A percentile compares a stretch with the other conserved stretches of the same genome.
These are phyloP conservation scores for Candida krabiensis DNA, from an alignment of 805 yeast species.

Conservation along the genomic window DNA sequence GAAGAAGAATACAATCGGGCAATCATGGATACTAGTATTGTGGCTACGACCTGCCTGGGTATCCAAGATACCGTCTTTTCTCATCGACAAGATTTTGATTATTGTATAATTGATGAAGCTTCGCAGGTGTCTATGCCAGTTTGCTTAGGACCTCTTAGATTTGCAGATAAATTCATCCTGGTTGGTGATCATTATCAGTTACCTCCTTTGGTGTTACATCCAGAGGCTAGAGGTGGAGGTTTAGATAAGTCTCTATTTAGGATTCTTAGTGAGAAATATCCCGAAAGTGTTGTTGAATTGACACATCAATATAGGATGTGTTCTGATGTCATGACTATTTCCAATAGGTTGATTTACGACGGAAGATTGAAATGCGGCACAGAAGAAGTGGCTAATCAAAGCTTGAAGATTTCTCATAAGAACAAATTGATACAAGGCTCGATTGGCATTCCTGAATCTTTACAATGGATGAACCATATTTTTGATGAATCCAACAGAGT, in stretches of 20 bases:
- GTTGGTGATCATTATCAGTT: constrained; percentile 97
- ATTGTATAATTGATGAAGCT: constrained; percentile 95
- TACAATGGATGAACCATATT: constrained; percentile 56
- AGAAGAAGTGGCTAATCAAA: constrained; percentile 57
- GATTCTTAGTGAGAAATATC: constrained; percentile 67
- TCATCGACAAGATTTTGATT: constrained; percentile 65
- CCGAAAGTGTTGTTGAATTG: constrained; percentile 72
- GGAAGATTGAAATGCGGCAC: constrained; percentile 78
- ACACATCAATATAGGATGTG: constrained; percentile 92
- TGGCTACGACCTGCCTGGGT: constrained; percentile 88
- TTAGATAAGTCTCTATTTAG: constrained; percentile 77
- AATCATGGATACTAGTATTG: constrained; percentile 62
- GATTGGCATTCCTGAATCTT: constrained; percentile 7
- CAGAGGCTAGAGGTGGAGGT: constrained; percentile 63
- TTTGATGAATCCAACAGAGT: constrained; percentile 61
- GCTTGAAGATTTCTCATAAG: constrained; percentile 48
- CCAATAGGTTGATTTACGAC: constrained; percentile 76
- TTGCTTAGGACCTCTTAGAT: constrained; percentile 82
- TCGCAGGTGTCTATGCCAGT: constrained; percentile 93
- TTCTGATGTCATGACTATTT: constrained; percentile 77
- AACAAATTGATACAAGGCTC: constrained; percentile 22
- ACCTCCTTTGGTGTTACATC: constrained; percentile 80
- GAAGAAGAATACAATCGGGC: constrained; percentile 47
- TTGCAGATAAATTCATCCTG: constrained; percentile 74
- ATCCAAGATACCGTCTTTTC: constrained; percentile 62